Evolutionary conservation across 306 rosid species (phyloP), one percentile per base, ranked within the genome.

Genomic region (Ormosia semicastrata): DNA sequence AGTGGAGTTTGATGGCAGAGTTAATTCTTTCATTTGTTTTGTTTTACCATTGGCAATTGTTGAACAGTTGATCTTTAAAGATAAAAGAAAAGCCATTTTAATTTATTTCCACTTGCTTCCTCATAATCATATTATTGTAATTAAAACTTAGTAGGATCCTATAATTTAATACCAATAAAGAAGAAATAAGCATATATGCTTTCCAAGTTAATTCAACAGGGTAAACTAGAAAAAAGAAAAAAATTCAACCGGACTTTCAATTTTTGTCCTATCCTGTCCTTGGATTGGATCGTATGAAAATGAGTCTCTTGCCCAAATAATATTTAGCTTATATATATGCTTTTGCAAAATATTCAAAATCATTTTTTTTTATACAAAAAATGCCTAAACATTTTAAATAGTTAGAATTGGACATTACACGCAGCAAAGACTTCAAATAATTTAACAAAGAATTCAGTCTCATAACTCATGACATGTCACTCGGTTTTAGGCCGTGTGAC

Each of bases 1-100:
- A 30, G 72, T 71, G 68, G 89, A 71, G 81, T 67, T 86, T 67
- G 66, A 62, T 72, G 77, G 75, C 66, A 72, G 81, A 78, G 84
- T 85, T 80, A 64, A 86, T 88, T 87, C 84, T 81, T 92, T 82
- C 59, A 84, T 84, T 84, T 64, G 71, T 84, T 81, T 87, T 84
- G 76, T 78, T 73, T 78, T 81, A 75, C 79, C 56, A 57, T 81
- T 82, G 76, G 66, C 79, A 79, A 70, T 76, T 69, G 81, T 87
- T 79, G 73, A 83, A 76, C 89, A 85, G 47, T 82, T 79, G 18
- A 73, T 76, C 76, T 60, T 64, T 69, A 62, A 78, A 71, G 77
- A 77, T 83, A 58, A 74, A 84, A 73, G 77, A 76, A 73, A 73
- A 66, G 66, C 58, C 50, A 68, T 75, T 72, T 84, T 64, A 72